Base-by-base conservation (phyloP, 2,329 filamentous ascomycete species). In the Trematosphaeria pertusa region DNA sequence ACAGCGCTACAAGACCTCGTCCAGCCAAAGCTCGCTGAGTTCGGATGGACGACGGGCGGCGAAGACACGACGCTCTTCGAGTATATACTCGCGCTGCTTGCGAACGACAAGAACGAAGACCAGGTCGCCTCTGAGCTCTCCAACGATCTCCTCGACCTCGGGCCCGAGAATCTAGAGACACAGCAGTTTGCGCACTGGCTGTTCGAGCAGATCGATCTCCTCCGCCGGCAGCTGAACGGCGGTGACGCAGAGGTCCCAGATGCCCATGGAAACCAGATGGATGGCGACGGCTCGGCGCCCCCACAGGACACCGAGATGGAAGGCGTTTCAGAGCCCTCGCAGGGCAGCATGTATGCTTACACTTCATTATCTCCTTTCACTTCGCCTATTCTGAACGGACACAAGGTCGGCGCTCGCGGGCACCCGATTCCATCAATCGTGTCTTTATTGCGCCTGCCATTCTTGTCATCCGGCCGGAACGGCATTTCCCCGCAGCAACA, bases 31-130 rank as follows among this genome's bases (percentile, higher is more conserved):
- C 81, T 99, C 47, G 84, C 91, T 48, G 93, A 99, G 75, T 87
- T 92, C 58, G 93, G 92, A 64, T 97, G 94, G 93, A 91, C 86
- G 52, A 86, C 88, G 21, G 87, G 87, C 59, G 87, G 87, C 59
- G 84, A 85, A 65, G 91, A 93, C 72, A 87, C 87, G 18, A 89
- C 91, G 28, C 83, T 99, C 49, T 87, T 91, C 49, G 94, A 99
- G 76, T 99, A 97, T 76, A 94, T 99, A 59, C 88, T 97, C 48
- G 84, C 97, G 54, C 97, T 97, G 93, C 83, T 99, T 22, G 90
- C 90, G 53, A 97, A 97, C 75, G 91, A 92, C 63, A 97, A 96
- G 74, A 91, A 88, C 3, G 87, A 96, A 70, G 86, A 92, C 39
- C 88, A 97, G 69, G 93, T 99, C 57, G 88, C 91, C 8, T 79